Evolutionary conservation across 805 yeast species (phyloP).

Genomic region (Candida pseudoglaebosa): DNA sequence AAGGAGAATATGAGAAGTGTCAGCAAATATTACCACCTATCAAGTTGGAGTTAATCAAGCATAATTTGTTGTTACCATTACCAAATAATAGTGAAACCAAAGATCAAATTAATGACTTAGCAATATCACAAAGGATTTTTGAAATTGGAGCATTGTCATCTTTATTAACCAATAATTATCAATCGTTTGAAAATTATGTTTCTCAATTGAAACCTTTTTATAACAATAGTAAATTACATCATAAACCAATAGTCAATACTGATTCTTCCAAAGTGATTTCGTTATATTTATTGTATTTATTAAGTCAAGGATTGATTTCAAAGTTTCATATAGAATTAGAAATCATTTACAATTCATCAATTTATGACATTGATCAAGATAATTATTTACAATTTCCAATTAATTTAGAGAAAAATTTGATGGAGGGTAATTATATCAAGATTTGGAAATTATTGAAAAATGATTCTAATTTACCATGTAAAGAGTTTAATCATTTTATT

Average conservation of each 20-base stretch:
- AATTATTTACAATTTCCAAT: constrained; percentile 78
- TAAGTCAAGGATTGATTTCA: constrained; percentile 81
- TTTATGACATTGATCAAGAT: constrained; percentile 59
- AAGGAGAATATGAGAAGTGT: constrained; percentile 59
- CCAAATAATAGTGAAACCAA: constrained; percentile 27
- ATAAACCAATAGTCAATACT: constrained; percentile 25
- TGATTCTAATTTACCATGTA: constrained; percentile 52
- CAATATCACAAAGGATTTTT: constrained; percentile 74
- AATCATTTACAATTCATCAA: constrained; percentile 49
- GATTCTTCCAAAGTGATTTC: constrained; percentile 62
- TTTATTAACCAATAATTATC: constrained; percentile 58
- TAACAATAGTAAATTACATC: constrained; percentile 42
- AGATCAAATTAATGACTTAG: constrained; percentile 58
- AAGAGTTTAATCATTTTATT: constrained; percentile 77
- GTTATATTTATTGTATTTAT: constrained; percentile 67
- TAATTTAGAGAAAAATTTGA: constrained; percentile 84
- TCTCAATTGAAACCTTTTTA: constrained; percentile 80
- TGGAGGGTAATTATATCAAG: constrained; percentile 95
- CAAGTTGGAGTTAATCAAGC: constrained; percentile 75
- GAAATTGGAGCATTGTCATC: constrained; percentile 86
- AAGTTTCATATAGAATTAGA: constrained; percentile 90
- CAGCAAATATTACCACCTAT: constrained; percentile 61
- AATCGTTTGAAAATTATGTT: constrained; percentile 66
- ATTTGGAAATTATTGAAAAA: constrained; percentile 75
- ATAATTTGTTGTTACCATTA: constrained; percentile 69